A percentile compares a stretch with the other conserved stretches of the same genome.
Conservation (phyloP, 108 stramenopile genomes). For the Pseudonitzschia multistriata region DNA sequence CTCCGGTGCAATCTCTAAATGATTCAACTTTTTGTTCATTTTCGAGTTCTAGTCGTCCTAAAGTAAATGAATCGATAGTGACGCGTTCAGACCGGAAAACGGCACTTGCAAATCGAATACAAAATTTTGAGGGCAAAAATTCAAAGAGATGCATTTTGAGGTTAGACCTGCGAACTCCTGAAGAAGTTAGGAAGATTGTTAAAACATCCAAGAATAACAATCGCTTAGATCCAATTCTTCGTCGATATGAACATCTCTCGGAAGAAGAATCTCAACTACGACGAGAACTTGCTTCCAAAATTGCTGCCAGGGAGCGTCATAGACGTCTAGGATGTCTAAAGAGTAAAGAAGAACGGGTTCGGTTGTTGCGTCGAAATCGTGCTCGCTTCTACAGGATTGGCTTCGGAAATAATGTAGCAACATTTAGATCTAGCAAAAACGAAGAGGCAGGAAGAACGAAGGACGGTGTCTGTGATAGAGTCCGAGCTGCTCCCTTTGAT, state of each 20-base stretch:
- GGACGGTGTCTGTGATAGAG: not conserved
- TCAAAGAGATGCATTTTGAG: not conserved
- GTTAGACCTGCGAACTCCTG: slow-evolving; percentile 15
- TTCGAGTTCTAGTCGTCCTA: not conserved
- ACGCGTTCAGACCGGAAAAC: not conserved
- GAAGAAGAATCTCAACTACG: not conserved
- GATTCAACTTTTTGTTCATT: no score
- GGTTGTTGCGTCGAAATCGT: slow-evolving; percentile 1
- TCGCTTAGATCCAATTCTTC: slow-evolving; percentile 14
- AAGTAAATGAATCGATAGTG: not conserved
- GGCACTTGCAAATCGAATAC: not conserved
- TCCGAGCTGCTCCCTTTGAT: slow-evolving; percentile 9
- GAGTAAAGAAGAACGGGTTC: not conserved
- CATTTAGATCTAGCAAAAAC: not conserved
- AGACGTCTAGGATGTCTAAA: not conserved
- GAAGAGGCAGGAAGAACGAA: not conserved
- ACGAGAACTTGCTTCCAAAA: slow-evolving; percentile 6
- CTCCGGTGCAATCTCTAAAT: slow-evolving; percentile 9
- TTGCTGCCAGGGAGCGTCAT: slow-evolving; percentile 19
- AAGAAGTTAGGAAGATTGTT: slow-evolving; percentile 22
- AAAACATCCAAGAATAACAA: slow-evolving; percentile 2
- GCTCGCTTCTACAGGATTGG: not conserved
- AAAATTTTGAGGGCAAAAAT: not conserved
- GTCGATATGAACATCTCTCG: slow-evolving; percentile 13
- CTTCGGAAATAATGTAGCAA: not conserved